Base-by-base conservation (phyloP, 78 protist species). In the Blattamonas nauphoetae region DNA sequence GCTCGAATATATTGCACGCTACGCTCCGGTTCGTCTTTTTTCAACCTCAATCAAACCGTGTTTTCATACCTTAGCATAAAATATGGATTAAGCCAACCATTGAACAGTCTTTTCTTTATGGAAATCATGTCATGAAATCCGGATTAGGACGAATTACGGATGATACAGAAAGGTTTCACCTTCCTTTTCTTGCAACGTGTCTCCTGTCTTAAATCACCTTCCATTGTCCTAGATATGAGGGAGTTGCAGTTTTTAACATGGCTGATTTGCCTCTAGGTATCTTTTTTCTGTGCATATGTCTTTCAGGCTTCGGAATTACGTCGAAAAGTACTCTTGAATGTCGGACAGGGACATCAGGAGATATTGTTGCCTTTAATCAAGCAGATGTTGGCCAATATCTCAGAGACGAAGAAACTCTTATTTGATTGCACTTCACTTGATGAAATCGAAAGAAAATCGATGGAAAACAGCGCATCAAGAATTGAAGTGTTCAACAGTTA, bases 61-160 rank as follows among this genome's bases (percentile, higher is more conserved):
- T 5, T 2, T 2, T 3, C 42, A 42, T 45, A 83, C 33, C 84
- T 4, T 80, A 90, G 92, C 91, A 89, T 91, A 97, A 97, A 88
- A 94, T 98, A 5, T 97, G 98, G 98, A 93, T 98, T 45, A 97
- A 97, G 91, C 98, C 98, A 11, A 36, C 81, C 45, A 92, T 96
- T 1, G 99, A 96, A 78, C 92, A 95, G 90, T 92, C 97, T 44
- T 97, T 94, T 91, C 81, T 96, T 81, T 98, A 97, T 90, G 99
- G 99, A 6, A 95, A 98, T 85, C 94, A 97, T 92, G 94, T 98
- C 32, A 85, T 93, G 80, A 97, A 97, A 64, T 94, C 96, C n/a
- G 98, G 97, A 78, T 89, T 98, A 4, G 98, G 97, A 33, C 85
- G 97, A 45, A 97, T 98, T n/a, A 98, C 99, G 11, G 99, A 98